Conservation (phyloP, 1,284 basidiomycete genomes). For the Salmacisia buchloeana region DNA sequence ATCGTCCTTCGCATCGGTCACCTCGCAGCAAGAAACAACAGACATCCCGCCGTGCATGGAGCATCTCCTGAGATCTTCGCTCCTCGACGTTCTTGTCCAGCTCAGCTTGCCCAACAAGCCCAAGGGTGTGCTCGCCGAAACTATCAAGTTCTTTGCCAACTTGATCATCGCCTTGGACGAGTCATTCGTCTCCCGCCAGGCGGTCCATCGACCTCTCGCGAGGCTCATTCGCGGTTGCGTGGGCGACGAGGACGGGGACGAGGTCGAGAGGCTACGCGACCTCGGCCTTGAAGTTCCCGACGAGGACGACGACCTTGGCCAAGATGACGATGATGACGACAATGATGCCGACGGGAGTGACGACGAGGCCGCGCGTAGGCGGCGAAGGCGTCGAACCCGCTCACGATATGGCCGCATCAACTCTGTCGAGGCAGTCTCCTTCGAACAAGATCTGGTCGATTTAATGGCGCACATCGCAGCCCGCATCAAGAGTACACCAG, state of each 20-base stretch:
- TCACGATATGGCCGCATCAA: conserved; percentile 61
- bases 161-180: conserved; percentile 48
- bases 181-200: conserved; percentile 40
- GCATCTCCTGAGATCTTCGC: conserved; percentile 71
- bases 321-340: conserved; percentile 10
- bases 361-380: conserved; percentile 12
- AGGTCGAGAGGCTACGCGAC: conserved; percentile 64
- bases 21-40: conserved; percentile 53
- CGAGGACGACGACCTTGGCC: conserved; percentile 58
- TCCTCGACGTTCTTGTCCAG: conserved; percentile 38
- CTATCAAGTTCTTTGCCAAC: conserved; percentile 41
- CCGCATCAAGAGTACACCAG: conserved; percentile 38
- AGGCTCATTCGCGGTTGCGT: conserved; percentile 79
- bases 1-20: conserved; percentile 70
- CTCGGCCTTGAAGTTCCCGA: conserved; percentile 47
- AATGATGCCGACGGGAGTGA: conserved; percentile 18
- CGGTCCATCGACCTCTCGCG: conserved; percentile 71
- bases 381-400: conserved; percentile 32
- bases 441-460: conserved; percentile 30
- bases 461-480: conserved; percentile 43
- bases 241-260: conserved; percentile 80
- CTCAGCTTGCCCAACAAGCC: conserved; percentile 42
- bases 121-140: conserved; percentile 39
- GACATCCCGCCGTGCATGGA: conserved; percentile 65
- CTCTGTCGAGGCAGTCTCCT: conserved; percentile 12